phyloP scores from a whole-genome alignment of 257 asterid genomes.

The Galeopsis tetrahit region DNA sequence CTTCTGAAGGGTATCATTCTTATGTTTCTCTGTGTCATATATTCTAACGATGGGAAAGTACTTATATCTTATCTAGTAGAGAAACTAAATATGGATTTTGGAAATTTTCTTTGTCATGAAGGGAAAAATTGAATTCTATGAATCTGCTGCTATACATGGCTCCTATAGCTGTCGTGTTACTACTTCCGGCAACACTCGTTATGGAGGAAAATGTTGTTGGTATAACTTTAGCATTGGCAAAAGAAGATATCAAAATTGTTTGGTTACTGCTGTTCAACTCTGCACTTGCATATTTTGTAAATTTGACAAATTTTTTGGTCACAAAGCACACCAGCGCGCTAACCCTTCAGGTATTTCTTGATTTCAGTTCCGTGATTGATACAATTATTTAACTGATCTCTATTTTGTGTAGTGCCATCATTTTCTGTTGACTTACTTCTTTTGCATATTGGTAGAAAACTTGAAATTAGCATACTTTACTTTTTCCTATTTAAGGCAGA shows the following conservation, averaged over 20 bases:
- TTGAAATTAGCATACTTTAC: background rate
- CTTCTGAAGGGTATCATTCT: conserved; percentile 75
- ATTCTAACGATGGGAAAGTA: conserved; percentile 4
- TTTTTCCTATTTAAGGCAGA: conserved; percentile 9
- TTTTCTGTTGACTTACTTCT: conserved; percentile 10
- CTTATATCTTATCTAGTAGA: background rate
- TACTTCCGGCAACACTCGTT: conserved; percentile 75
- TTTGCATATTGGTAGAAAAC: background rate
- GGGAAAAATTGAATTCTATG: conserved; percentile 92
- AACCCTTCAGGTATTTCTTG: conserved; percentile 79
- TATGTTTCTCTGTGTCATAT: background rate
- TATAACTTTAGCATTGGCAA: conserved; percentile 71
- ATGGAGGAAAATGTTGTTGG: conserved; percentile 87
- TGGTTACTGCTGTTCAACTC: conserved; percentile 82
- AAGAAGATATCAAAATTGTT: conserved; percentile 60
- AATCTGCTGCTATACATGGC: conserved; percentile 95
- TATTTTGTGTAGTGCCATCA: background rate
- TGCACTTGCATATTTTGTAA: conserved; percentile 79
- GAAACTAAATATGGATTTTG: conserved; percentile 26
- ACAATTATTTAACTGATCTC: background rate
- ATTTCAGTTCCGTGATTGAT: conserved; percentile 16
- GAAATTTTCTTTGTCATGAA: conserved; percentile 35
- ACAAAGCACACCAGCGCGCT: conserved; percentile 93
- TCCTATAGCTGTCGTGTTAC: conserved; percentile 74
- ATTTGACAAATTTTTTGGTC: conserved; percentile 92